A percentile compares a stretch with the other conserved stretches of the same genome.
These are phyloP conservation scores for Kwoniella sp. DNA, from an alignment of 768 basidiomycete genomes.

Conservation along the genomic window DNA sequence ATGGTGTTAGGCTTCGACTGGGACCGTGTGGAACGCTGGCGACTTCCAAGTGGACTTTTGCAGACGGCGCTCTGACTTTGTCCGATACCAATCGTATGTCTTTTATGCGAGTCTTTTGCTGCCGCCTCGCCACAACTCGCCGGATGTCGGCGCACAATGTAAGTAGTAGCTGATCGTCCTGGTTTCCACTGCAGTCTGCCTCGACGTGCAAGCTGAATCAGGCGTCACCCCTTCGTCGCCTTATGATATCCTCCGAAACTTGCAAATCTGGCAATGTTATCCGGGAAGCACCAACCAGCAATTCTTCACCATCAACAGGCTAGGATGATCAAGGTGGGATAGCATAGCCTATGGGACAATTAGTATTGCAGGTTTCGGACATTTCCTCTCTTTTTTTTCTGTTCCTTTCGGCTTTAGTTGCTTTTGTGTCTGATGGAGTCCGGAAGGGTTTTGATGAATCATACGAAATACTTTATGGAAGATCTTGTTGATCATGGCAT, in stretches of 20 bases:
- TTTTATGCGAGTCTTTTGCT: not conserved
- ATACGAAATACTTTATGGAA: too few relatives aligned
- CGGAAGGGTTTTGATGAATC: too few relatives aligned
- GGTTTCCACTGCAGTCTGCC: not conserved
- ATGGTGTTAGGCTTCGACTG: not conserved
- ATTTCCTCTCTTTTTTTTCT: too few relatives aligned
- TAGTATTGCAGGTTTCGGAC: too few relatives aligned
- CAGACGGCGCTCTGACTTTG: not conserved
- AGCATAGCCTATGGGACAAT: not conserved
- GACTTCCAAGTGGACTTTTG: slow-evolving; percentile 2
- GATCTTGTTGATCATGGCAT: too few relatives aligned
- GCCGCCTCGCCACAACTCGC: too few relatives aligned
- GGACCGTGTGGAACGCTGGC: not conserved
- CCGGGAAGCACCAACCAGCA: slow-evolving; percentile 24
- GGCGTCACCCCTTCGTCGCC: not conserved
- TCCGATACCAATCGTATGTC: not conserved
- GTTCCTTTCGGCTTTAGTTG: too few relatives aligned
- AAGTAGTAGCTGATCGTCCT: too few relatives aligned
- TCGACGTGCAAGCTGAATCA: slow-evolving; percentile 15
- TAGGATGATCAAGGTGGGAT: not conserved
- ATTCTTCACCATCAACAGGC: slow-evolving; percentile 8
- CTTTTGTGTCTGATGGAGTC: too few relatives aligned
- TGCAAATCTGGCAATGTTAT: slow-evolving; percentile 20
- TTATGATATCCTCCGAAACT: slow-evolving; percentile 6
- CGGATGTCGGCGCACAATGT: too few relatives aligned